Base-by-base conservation (phyloP, 202 grass and related monocot genomes). In the Miscanthus sacchariflorus region DNA sequence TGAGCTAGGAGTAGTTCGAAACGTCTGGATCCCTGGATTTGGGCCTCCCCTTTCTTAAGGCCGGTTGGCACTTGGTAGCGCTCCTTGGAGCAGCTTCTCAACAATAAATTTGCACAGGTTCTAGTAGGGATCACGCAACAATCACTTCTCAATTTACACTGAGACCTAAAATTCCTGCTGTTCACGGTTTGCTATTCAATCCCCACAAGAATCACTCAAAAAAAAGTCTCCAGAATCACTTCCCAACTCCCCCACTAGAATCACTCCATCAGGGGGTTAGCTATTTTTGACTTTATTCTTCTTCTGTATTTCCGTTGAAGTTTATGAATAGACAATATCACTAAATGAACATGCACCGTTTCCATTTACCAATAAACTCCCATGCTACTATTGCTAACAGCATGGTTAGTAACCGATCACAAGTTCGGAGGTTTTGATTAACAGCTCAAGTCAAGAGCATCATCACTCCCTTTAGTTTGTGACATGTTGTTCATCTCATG, bases 1-100 rank as follows among this genome's bases (percentile, higher is more conserved):
- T 15, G 42, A 85, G 70, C 35, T 72, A 85, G 28, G 28, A 30
- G 33, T 35, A 3, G n/a, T 15, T 5, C 59, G 35, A 69, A 78
- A 72, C 54, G 58, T 73, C 7, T 21, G 73, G 54, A 65, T 82
- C 72, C 48, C 54, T 79, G 59, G 45, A 63, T 74, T 88, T 18
- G n/a, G 74, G 12, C 3, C 9, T 83, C 10, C 7, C 9, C 18
- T 58, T 58, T 58, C 18, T 58, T 58, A 30, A 30, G 28, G 28
- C 28, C 28, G 28, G 28, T 30, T 30, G 28, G 28, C 28, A 30
- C 28, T 30, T 30, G 28, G 28, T 30, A 30, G 28, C 28, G 28
- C 28, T 30, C 28, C 28, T 30, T 30, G 28, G 28, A 30, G 28
- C 28, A 30, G 28, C 28, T 30, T 30, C 28, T 30, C 28, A 30